Conservation (phyloP, 305 asterid species). For the Fraxinus sp. region DNA sequence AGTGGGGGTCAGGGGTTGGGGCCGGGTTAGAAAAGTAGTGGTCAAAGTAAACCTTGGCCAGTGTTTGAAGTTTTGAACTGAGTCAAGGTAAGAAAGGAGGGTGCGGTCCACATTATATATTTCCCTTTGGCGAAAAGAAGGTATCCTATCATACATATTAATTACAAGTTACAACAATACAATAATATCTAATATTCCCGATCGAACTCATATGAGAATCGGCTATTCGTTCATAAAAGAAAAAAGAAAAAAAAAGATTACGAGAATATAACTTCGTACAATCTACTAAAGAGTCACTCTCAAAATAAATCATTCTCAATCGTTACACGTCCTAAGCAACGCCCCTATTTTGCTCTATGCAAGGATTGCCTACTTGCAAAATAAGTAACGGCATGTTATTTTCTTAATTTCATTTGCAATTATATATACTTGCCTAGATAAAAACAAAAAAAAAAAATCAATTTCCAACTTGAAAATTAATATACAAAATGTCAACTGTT, state of each 20-base stretch:
- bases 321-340: not conserved
- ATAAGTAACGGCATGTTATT: not conserved
- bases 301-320: not conserved
- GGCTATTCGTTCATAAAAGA: not conserved
- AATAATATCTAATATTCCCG: not conserved
- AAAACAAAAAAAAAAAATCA: not conserved
- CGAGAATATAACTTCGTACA: no score
- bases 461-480: not conserved
- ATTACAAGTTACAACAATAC: no score
- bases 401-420: not conserved
- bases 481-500: not conserved
- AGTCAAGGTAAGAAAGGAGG: conserved; percentile 53
- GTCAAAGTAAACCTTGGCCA: conserved; percentile 58
- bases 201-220: not conserved
- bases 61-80: conserved; percentile 42
- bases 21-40: conserved; percentile 35
- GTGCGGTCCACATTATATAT: not conserved
- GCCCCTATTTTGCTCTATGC: not conserved
- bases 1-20: conserved; percentile 4
- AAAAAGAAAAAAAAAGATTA: not conserved
- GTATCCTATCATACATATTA: not conserved
- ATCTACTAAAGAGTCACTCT: not conserved
- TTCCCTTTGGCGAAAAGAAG: not conserved
- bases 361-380: not conserved
- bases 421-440: not conserved